Percentiles rank a stretch among this genome's conserved stretches.
phyloP scores from a whole-genome alignment of 768 basidiomycete species.

The Kwoniella botswanensis region DNA sequence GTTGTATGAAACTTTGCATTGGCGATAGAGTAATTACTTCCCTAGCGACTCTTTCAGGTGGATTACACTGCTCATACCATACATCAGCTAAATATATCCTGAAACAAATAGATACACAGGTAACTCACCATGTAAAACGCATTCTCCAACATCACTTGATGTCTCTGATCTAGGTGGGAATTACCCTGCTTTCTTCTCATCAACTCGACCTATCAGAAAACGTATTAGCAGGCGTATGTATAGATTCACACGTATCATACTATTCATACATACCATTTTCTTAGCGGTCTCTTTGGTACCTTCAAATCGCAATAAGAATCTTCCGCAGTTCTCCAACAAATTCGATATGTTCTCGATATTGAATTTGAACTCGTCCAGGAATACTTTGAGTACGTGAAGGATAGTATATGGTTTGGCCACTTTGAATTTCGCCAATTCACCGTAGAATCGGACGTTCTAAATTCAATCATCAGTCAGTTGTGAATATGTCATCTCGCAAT shows the following conservation, averaged over 20 bases:
- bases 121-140: constrained; percentile 87
- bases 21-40: constrained; percentile 82
- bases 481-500: neutral
- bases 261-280: constrained; percentile 69
- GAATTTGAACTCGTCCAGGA: constrained; percentile 88
- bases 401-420: constrained; percentile 90
- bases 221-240: too few relatives aligned
- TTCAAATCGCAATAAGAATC: constrained; percentile 85
- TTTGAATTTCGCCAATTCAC: constrained; percentile 92
- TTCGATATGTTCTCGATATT: constrained; percentile 94
- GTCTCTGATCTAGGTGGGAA: constrained; percentile 90
- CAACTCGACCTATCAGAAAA: constrained; percentile 72
- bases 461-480: neutral
- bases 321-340: constrained; percentile 88
- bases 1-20: constrained; percentile 91
- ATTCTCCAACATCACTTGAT: constrained; percentile 88
- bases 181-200: constrained; percentile 93
- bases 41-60: constrained; percentile 86
- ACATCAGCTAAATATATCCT: constrained; percentile 7
- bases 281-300: constrained; percentile 84
- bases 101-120: neutral
- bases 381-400: constrained; percentile 95
- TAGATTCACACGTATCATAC: too few relatives aligned
- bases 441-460: constrained; percentile 85
- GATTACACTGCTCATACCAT: constrained; percentile 76